Conservation (phyloP, 805 yeast genomes). For the Saccharomycopsis sp. region DNA sequence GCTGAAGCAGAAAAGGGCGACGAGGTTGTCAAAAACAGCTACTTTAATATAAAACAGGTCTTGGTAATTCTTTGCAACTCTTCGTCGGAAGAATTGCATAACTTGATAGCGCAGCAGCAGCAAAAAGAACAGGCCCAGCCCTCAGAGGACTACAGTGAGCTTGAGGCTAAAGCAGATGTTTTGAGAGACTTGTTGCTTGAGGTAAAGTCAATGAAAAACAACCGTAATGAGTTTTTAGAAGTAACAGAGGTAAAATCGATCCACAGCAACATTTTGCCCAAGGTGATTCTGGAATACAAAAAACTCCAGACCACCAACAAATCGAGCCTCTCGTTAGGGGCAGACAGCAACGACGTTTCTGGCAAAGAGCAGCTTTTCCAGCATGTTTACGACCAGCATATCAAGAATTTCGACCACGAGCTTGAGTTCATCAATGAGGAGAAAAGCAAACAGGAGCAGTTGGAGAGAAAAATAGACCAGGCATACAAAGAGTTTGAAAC, state of each 20-base stretch:
- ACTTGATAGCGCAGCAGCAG: conserved; percentile 29
- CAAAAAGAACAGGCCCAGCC: conserved; percentile 29
- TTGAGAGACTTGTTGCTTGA: conserved; percentile 32
- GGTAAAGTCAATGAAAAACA: conserved; percentile 23
- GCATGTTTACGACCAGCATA: conserved; percentile 35
- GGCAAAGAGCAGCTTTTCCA: conserved; percentile 28
- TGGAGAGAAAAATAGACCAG: conserved; percentile 35
- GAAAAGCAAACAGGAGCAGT: conserved; percentile 30
- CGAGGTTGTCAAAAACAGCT: conserved; percentile 39
- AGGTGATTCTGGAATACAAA: conserved; percentile 43
- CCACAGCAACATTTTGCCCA: conserved; percentile 45
- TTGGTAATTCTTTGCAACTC: conserved; percentile 39
- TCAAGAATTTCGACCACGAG: conserved; percentile 44
- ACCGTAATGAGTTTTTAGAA: conserved; percentile 36
- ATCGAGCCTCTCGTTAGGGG: background rate
- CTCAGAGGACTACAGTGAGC: conserved; percentile 24
- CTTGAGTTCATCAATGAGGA: conserved; percentile 40
- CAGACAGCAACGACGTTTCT: conserved; percentile 14
- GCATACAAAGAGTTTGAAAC: conserved; percentile 28
- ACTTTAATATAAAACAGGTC: conserved; percentile 40
- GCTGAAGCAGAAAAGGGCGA: conserved; percentile 60
- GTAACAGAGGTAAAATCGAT: conserved; percentile 38
- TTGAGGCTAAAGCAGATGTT: conserved; percentile 28
- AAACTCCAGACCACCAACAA: conserved; percentile 20
- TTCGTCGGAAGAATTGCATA: conserved; percentile 23